Percentiles rank a stretch among this genome's conserved stretches.
Conservation (phyloP, 192 early-diverging fungal species). For the Coemansia sp. region DNA sequence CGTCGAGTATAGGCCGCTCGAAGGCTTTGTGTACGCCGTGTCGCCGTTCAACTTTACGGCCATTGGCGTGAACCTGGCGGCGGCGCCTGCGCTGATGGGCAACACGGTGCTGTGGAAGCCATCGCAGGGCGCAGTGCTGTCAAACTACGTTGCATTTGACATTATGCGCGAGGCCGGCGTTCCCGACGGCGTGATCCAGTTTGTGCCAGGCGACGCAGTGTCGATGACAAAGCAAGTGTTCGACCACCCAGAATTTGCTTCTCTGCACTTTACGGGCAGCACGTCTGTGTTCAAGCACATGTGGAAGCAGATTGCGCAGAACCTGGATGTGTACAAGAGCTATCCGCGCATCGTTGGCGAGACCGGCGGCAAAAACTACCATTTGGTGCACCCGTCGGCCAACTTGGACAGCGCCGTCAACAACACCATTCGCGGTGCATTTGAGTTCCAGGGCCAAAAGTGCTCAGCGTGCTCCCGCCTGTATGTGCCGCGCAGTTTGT, state of each 20-base stretch:
- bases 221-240: slow-evolving; percentile 78
- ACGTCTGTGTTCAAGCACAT: slow-evolving; percentile 90
- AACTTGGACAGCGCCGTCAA: slow-evolving; percentile 75
- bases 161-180: slow-evolving; percentile 94
- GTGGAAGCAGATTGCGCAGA: slow-evolving; percentile 87
- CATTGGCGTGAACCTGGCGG: slow-evolving; percentile 92
- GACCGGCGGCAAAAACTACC: slow-evolving; percentile 99
- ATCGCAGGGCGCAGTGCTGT: slow-evolving; percentile 77
- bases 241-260: slow-evolving; percentile 87
- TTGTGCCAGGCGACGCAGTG: slow-evolving; percentile 86
- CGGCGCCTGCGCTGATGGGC: slow-evolving; percentile 95
- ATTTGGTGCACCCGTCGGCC: slow-evolving; percentile 78
- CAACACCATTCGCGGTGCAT: slow-evolving; percentile 87
- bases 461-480: slow-evolving; percentile 92
- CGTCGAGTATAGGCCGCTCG: slow-evolving; percentile 90
- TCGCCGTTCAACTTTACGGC: slow-evolving; percentile 99
- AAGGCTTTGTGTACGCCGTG: slow-evolving; percentile 97
- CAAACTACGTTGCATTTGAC: slow-evolving; percentile 88
- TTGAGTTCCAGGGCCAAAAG: slow-evolving; percentile 99
- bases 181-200: slow-evolving; percentile 96
- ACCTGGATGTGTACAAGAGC: slow-evolving; percentile 85
- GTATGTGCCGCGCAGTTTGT: slow-evolving; percentile 84
- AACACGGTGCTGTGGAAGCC: slow-evolving; percentile 99
- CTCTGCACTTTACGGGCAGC: slow-evolving; percentile 95
- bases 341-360: slow-evolving; percentile 98